phyloP scores from a whole-genome alignment of 257 asterid species.

The Solanum ahanhuiri region DNA sequence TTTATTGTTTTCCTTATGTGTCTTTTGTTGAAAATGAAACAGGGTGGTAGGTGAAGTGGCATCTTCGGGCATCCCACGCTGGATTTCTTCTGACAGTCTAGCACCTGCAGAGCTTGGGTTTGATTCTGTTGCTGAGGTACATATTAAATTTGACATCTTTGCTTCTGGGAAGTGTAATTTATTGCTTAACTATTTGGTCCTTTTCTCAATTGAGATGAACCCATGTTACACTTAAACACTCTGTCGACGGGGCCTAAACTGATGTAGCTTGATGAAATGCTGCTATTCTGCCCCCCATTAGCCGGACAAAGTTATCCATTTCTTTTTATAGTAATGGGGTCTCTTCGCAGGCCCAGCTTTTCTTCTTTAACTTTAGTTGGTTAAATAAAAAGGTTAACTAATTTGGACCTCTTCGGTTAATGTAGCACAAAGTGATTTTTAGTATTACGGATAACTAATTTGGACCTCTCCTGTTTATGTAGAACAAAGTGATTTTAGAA shows the following conservation, averaged over 20 bases:
- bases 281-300: not conserved
- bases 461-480: not conserved
- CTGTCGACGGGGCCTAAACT: not conserved
- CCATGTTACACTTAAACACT: not conserved
- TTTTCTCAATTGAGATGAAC: conserved; percentile 1
- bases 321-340: not conserved
- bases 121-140: conserved; percentile 44
- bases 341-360: not conserved
- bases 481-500: not conserved
- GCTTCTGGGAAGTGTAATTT: not conserved
- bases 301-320: not conserved
- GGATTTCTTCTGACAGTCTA: conserved; percentile 60
- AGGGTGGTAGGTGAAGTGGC: conserved; percentile 78
- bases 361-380: not conserved
- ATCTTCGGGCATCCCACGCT: conserved; percentile 40
- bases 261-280: not conserved
- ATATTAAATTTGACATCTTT: not conserved
- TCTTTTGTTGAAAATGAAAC: conserved; percentile 12
- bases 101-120: conserved; percentile 30
- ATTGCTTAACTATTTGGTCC: not conserved
- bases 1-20: not conserved
- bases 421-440: not conserved
- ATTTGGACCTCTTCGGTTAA: not conserved
- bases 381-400: not conserved
- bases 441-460: not conserved